phyloP scores from a whole-genome alignment of 2,329 filamentous ascomycete genomes.

The Didymella glomerata region DNA sequence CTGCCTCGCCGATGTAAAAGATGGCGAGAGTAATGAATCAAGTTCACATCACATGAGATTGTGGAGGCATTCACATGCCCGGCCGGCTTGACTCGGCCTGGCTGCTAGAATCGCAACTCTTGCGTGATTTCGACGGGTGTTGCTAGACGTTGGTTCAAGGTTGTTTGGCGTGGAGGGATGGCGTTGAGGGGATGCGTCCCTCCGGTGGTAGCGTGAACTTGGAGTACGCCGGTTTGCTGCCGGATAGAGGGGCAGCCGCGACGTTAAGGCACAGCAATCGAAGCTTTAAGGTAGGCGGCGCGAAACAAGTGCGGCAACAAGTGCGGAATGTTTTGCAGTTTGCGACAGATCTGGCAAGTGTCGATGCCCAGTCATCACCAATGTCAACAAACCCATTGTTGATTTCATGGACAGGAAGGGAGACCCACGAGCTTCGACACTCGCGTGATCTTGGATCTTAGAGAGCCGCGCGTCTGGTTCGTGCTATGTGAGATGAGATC shows the following conservation, averaged over 20 bases:
- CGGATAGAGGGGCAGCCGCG: conserved; percentile 19
- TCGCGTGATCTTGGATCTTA: conserved; percentile 18
- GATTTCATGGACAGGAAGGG: conserved; percentile 11
- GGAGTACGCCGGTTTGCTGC: conserved; percentile 1
- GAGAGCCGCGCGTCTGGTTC: conserved; percentile 37
- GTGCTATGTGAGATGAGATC: conserved; percentile 24
- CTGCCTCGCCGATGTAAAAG: conserved; percentile 20
- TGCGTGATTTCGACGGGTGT: conserved; percentile 9
- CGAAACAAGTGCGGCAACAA: conserved; percentile 12
- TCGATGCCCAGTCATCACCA: conserved; percentile 9
- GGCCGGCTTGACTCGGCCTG: conserved; percentile 8
- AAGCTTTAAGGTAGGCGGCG: conserved; percentile 12
- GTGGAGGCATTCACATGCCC: conserved; percentile 9
- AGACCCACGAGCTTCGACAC: conserved; percentile 19
- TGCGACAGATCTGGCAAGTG: conserved; percentile 6
- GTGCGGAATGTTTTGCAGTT: conserved; percentile 15
- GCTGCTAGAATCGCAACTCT: conserved; percentile 1
- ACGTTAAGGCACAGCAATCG: conserved; percentile 8
- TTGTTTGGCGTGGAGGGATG: conserved; percentile 10
- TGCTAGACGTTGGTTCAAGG: conserved; percentile 21
- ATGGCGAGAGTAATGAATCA: conserved; percentile 7
- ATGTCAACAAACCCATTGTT: conserved; percentile 16
- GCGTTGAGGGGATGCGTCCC: conserved; percentile 15
- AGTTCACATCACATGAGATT: conserved; percentile 5
- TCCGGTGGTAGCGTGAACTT: conserved; percentile 9